Evolutionary conservation across 1,284 basidiomycete genomes (phyloP), one percentile per base, ranked within the genome.

Genomic region (Austroboletus niveus): DNA sequence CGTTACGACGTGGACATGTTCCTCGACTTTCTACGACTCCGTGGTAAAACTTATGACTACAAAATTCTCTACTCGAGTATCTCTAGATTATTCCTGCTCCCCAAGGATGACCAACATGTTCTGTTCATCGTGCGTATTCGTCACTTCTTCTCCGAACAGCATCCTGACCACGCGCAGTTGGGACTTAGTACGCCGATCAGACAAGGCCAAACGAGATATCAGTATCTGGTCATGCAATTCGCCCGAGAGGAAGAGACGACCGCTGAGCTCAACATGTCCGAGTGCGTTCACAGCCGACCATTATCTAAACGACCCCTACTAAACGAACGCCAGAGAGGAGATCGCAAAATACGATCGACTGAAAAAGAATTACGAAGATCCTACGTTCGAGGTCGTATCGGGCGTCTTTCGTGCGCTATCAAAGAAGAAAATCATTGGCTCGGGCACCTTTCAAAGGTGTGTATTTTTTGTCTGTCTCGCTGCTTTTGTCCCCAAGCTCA

Each of bases 31-130:
- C 72, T 99, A 63, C 87, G 97, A 40, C 75, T 99, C 31, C 88
- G 95, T 39, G 97, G 97, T 55, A 98, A 98, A 75, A 98, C 94
- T 3, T 99, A 99, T 74, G 97, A 99, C 73, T 99, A 99, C 81
- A 97, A 98, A 73, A 92, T 99, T 53, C 80, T 93, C 29, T 98
- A 96, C 72, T 81, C 82, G 40, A 92, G 89, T 57, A 94, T 99
- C 61, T 88, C 91, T 42, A 83, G 85, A 57, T 76, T 99, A 22
- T 99, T 99, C 80, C 79, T 99, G 20, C 77, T 99, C 4, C 97
- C 97, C 31, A 96, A 97, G 68, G 97, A 99, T 69, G 97, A 99
- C 60, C 84, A 94, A 50, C 97, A 98, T 68, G 89, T 98, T 41
- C 79, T 98, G 57, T 95, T 99, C 65, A 94, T 98, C 56, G 91